These are phyloP conservation scores for Penicillium sp. DNA, from an alignment of 2,329 filamentous ascomycete species.

Conservation along the genomic window DNA sequence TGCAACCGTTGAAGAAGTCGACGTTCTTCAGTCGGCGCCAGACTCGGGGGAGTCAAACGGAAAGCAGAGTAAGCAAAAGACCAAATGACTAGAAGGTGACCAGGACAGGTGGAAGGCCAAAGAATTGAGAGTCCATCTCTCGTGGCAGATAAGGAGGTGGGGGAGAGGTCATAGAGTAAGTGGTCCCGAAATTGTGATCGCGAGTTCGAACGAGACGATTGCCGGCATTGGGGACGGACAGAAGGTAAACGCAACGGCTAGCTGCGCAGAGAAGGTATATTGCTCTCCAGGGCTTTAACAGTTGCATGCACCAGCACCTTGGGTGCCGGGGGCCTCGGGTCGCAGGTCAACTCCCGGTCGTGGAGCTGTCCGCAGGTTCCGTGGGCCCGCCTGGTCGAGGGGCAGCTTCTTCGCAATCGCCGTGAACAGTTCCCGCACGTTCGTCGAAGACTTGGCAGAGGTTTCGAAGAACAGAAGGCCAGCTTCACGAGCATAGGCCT, in stretches of 20 bases:
- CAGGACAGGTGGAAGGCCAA: constrained; percentile 18
- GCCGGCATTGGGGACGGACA: not conserved
- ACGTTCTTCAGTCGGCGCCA: constrained; percentile 15
- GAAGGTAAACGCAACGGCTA: not conserved
- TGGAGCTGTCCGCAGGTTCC: constrained; percentile 71
- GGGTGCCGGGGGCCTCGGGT: constrained; percentile 61
- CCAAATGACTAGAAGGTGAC: constrained; percentile 24
- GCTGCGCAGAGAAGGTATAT: not conserved
- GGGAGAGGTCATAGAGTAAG: constrained; percentile 1
- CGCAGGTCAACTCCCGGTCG: constrained; percentile 68
- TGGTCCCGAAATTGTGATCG: not conserved
- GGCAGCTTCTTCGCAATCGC: constrained; percentile 97
- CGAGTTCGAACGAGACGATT: not conserved
- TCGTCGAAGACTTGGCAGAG: constrained; percentile 95
- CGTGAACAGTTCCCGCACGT: constrained; percentile 93
- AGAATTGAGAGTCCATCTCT: constrained; percentile 17
- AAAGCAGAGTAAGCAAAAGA: constrained; percentile 16
- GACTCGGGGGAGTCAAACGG: constrained; percentile 9
- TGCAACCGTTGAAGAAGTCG: constrained; percentile 21
- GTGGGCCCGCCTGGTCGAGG: constrained; percentile 91
- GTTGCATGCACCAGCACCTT: constrained; percentile 62
- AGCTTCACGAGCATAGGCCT: constrained; percentile 92
- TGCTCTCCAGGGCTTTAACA: constrained; percentile 52
- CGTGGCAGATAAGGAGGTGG: constrained; percentile 9
- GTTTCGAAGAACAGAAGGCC: constrained; percentile 98